Evolutionary conservation across 1,284 basidiomycete genomes (phyloP), one percentile per base, ranked within the genome.

Genomic region (Anthracocystis setariae): DNA sequence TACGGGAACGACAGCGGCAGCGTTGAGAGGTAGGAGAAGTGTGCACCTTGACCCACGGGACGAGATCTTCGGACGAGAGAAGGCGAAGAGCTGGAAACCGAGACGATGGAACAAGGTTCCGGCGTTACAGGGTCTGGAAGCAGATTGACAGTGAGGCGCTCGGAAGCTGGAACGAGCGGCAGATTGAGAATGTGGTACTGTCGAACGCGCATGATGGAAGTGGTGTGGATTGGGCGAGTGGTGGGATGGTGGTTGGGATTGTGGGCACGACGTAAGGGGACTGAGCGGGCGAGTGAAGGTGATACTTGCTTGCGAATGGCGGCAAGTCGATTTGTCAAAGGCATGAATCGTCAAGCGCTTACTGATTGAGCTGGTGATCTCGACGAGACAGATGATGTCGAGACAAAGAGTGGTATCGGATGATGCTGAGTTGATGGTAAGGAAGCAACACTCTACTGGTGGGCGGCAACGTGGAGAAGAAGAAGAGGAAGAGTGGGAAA

Each of bases 1-100:
- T 92, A 93, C 0, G 95, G 95, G 84, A 97, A 98, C 5, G 89
- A 86, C 0, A 91, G 76, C 7, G 93, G 92, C 57, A 93, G 88
- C 0, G 95, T 94, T 1, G 90, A 87, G 45, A 92, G 89, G 79
- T 90, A 90, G 12, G 92, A 89, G 86, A 92, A 97, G 79, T 93
- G 91, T 0, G 88, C 87, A 23, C 88, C 82, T 0, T 86, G 83
- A 9, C 86, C 71, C 88, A 86, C 50, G 87, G 85, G 68, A 87
- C 88, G 71, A 56, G 92, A 87, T 39, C 93, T 88, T 80, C 93
- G 91, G 13, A 90, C 77, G 67, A 85, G 77, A 9, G 79, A 76
- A 12, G 77, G 76, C 3, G 73, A 61, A 18, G 74, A 73, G 7
- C 44, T 60, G 9, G 66, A 40, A 1, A 84, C 83, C 38, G 87